Evolutionary conservation across 805 yeast genomes (phyloP), one percentile per base, ranked within the genome.

Genomic region (Maudiozyma pseudohumilis): DNA sequence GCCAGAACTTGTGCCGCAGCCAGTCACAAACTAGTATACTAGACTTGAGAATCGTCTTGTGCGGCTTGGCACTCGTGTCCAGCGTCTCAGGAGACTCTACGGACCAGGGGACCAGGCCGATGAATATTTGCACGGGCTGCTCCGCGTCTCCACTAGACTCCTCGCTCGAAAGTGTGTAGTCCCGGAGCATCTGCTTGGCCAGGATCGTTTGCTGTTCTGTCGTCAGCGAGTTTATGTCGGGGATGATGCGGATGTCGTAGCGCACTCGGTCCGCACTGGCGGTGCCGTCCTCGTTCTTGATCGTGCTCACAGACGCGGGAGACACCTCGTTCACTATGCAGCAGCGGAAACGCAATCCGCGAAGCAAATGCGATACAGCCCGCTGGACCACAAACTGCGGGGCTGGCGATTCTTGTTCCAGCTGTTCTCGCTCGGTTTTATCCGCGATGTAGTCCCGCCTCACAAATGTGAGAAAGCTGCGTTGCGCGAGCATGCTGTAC

Each of bases 1-100:
- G 44, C 63, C 60, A 57, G 52, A 67, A 42, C 52, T 55, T 53
- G 69, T 77, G 53, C 65, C 72, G 46, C 60, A 63, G 40, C 57
- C 57, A 53, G 32, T 46, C 53, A 24, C 38, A 34, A 3, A 50
- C 26, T 6, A n/a, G 32, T 16, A 53, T 31, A 26, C 40, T 34
- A 9, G 47, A 32, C 13, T 30, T 15, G 13, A 43, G 26, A 5
- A 40, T n/a, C n/a, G 33, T 32, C n/a, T 13, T 19, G 30, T 41
- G 30, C 2, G 22, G 22, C 21, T 29, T 32, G 5, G 31, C 18
- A 28, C 18, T 28, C 12, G 17, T n/a, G n/a, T 18, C 27, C 18
- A 28, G 18, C 8, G 15, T 26, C 7, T 21, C 23, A 16, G n/a
- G n/a, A 15, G 16, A 5, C 11, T 31, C 19, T 6, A 23, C 20